Evolutionary conservation across 768 basidiomycete species (phyloP), one percentile per base, ranked within the genome.

Genomic region (Tylopilus cervinicoccineus): DNA sequence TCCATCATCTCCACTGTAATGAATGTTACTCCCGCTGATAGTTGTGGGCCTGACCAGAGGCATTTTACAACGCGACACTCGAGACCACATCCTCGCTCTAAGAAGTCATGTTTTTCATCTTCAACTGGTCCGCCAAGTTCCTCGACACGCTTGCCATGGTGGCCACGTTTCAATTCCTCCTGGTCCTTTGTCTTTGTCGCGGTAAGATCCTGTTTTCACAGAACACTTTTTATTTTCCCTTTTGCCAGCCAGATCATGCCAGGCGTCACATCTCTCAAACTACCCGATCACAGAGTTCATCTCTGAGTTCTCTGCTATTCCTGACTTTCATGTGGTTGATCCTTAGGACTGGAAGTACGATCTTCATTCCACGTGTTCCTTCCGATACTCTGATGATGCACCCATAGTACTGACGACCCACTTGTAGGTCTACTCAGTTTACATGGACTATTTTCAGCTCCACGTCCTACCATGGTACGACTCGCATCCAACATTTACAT

Each of bases 341-440:
- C 84, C 84, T 16, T 74, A 73, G 51, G 86, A 85, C 19, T 91
- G 88, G 88, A 80, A 86, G 58, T 87, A 81, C 55, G 86, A 89
- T 65, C 75, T 88, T 6, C 84, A 86, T 57, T 86, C 86, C 39
- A 87, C 88, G 53, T 47, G 81, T 72, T 10, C 50, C 26, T 41
- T 45, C 20, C 32, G 26, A n/a, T 24, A 2, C 17, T 16, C 12
- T 27, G 28, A 38, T 29, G 26, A 7, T n/a, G 22, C 32, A 27
- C n/a, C 10, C 31, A 9, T 24, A 42, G 8, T n/a, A 10, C 24
- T 59, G 12, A 61, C 12, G 10, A 23, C 32, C 26, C 11, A 17
- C n/a, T 38, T 19, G 16, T 43, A 79, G 77, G 69, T 79, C 28
- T 88, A 89, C 62, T 80, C 86, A n/a, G 86, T 82, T 23, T 90